Evolutionary conservation across 768 basidiomycete species (phyloP), one percentile per base, ranked within the genome.

Genomic region (Hebeloma cylindrosporum): DNA sequence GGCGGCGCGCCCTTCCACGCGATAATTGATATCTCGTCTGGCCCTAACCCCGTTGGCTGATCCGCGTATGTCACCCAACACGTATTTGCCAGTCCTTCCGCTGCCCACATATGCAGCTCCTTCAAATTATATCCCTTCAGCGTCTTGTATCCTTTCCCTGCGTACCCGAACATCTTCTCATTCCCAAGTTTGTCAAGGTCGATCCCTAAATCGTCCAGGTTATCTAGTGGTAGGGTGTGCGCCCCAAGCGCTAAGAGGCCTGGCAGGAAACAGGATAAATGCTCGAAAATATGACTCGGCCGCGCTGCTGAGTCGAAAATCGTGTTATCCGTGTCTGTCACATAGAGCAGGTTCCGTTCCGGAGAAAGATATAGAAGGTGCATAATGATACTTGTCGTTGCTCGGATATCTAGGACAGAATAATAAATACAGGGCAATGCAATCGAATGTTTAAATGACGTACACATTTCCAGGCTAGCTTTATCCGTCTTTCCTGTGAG

Each of bases 211-310:
- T 67, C 58, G 18, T 69, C 62, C 2, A 83, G 71, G 40, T 78
- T 63, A 44, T 81, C 71, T 39, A 83, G 65, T 18, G 78, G 78
- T 37, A 88, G 72, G 8, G 75, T 74, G 50, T 83, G 75, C 4
- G 67, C 83, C 18, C 88, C 87, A 3, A 90, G 71, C 4, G 87
- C 85, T 37, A 90, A 69, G 11, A 88, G 66, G 11, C 88, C 87
- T 0, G 86, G 85, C 36, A 87, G 71, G 67, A 88, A 90, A 62
- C 87, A 88, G 8, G 86, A 80, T 20, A 90, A 66, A 56, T 90
- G 87, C 50, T 89, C 87, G 42, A 88, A 79, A 16, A 60, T 55
- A 52, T 83, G 78, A 7, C 73, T 67, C 17, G 76, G 70, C 11
- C 54, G 48, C 20, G 60, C 65, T 7, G 52, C 52, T 22, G 65